phyloP scores from a whole-genome alignment of 345 rosid species.

The Syzygium jambos region DNA sequence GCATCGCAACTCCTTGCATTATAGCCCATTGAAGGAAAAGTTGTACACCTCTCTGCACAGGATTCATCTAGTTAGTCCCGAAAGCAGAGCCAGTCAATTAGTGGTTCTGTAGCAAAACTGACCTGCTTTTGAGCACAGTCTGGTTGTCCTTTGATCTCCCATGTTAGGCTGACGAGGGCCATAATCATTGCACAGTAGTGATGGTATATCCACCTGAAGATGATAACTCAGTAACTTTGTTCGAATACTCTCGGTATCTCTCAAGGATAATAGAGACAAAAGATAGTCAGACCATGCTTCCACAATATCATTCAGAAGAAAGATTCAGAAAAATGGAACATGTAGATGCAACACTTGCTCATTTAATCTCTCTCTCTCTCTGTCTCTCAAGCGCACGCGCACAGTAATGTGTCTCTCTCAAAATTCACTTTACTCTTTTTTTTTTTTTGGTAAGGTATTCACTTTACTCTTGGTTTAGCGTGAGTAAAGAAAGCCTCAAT shows the following conservation, averaged over 20 bases:
- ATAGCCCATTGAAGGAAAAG: slow-evolving; percentile 99
- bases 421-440: background rate
- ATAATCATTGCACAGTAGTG: slow-evolving; percentile 94
- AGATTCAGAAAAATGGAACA: background rate
- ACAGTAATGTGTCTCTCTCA: background rate
- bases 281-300: background rate
- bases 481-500: background rate
- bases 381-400: background rate
- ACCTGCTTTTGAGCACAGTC: slow-evolving; percentile 96
- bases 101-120: background rate
- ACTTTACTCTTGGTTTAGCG: background rate
- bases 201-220: slow-evolving; percentile 95
- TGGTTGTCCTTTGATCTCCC: slow-evolving; percentile 98
- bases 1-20: slow-evolving; percentile 99
- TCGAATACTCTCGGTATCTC: background rate
- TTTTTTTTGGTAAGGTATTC: too few relatives aligned
- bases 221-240: background rate
- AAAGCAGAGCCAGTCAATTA: background rate
- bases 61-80: background rate
- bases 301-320: background rate
- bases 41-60: slow-evolving; percentile 83
- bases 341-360: background rate
- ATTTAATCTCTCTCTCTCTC: background rate
- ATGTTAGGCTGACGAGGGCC: slow-evolving; percentile 98
- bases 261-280: background rate